Percentiles rank a stretch among this genome's conserved stretches.
Conservation (phyloP, 1,139 yeast species). For the Scheffersomyces lignicola region DNA sequence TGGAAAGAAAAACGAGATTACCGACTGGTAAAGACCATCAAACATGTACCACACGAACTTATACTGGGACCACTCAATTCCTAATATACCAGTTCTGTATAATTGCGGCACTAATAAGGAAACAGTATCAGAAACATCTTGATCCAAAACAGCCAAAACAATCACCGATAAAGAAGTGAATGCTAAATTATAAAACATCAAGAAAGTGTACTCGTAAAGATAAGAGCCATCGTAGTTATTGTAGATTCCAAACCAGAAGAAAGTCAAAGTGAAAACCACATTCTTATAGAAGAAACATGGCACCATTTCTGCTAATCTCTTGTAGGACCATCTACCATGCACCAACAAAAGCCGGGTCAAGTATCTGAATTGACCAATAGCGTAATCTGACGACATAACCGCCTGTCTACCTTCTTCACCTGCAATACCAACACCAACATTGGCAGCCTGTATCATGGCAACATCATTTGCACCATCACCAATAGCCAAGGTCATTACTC, state of each 20-base stretch:
- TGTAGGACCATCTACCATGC: slow-evolving; percentile 68
- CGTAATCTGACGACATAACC: slow-evolving; percentile 67
- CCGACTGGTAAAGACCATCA: slow-evolving; percentile 61
- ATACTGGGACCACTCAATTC: slow-evolving; percentile 53
- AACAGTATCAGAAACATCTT: slow-evolving; percentile 59
- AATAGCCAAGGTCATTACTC: slow-evolving; percentile 64
- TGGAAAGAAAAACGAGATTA: slow-evolving; percentile 55
- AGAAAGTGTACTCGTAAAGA: slow-evolving; percentile 59
- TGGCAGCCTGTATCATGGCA: slow-evolving; percentile 68
- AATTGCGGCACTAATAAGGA: slow-evolving; percentile 60
- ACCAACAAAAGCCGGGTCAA: slow-evolving; percentile 54
- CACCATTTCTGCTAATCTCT: slow-evolving; percentile 62
- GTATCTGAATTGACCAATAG: slow-evolving; percentile 62
- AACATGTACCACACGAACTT: slow-evolving; percentile 57
- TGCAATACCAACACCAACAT: slow-evolving; percentile 67
- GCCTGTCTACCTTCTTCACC: slow-evolving; percentile 73
- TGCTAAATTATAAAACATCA: slow-evolving; percentile 66
- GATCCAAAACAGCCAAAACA: slow-evolving; percentile 59
- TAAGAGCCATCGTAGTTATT: slow-evolving; percentile 62
- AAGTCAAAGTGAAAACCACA: slow-evolving; percentile 58
- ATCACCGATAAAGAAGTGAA: slow-evolving; percentile 65
- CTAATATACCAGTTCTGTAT: slow-evolving; percentile 53
- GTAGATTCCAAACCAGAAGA: slow-evolving; percentile 63
- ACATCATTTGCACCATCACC: slow-evolving; percentile 73
- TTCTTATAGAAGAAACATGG: slow-evolving; percentile 67